Conservation (phyloP, 148 eudicot genomes). For the Pouteria glomerata region DNA sequence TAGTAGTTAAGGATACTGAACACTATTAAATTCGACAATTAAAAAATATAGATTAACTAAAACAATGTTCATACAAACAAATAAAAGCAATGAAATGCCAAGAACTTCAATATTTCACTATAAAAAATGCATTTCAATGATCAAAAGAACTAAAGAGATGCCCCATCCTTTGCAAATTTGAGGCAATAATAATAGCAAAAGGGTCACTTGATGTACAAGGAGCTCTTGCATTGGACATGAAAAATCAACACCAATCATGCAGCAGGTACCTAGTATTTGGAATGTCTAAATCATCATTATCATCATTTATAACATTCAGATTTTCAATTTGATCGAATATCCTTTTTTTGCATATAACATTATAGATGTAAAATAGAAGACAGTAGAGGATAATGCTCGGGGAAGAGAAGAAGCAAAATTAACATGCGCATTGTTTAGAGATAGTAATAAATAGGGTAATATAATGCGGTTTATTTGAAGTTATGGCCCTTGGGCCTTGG, state of each 20-base stretch:
- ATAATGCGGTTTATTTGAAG: too few relatives aligned
- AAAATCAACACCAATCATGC: neutral
- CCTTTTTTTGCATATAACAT: too few relatives aligned
- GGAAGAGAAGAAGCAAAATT: neutral
- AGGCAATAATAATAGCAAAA: neutral
- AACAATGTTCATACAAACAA: neutral
- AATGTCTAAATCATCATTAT: neutral
- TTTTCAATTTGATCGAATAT: neutral
- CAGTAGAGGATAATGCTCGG: neutral
- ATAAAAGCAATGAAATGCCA: conserved; percentile 33
- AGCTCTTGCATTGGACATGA: too few relatives aligned
- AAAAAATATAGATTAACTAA: conserved; percentile 6
- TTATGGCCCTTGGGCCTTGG: neutral
- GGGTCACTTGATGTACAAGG: neutral
- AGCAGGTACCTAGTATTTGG: neutral
- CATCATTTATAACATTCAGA: neutral
- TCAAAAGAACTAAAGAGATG: neutral
- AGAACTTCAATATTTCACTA: conserved; percentile 29
- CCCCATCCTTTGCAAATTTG: neutral
- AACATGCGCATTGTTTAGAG: too few relatives aligned
- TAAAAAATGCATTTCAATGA: neutral
- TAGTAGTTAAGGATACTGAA: neutral
- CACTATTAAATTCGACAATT: conserved; percentile 11
- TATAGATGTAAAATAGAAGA: neutral
- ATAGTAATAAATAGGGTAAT: too few relatives aligned